Evolutionary conservation across 176 grass and related monocot species (phyloP).

Genomic region (Aegilops speltoides): DNA sequence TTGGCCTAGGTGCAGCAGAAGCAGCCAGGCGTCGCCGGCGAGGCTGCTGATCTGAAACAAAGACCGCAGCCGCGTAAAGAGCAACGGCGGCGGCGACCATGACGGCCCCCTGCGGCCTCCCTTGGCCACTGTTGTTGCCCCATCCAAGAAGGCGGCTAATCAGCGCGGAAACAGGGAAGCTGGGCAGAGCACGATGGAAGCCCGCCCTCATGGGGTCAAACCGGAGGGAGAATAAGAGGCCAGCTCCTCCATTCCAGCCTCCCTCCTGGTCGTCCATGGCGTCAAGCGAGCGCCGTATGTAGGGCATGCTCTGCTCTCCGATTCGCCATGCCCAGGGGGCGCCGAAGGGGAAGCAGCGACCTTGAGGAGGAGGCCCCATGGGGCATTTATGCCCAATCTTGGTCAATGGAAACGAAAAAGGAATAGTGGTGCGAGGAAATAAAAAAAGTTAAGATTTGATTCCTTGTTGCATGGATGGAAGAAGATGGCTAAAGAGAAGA

Average conservation of each 20-base stretch:
- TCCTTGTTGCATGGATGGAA: constrained; percentile 35
- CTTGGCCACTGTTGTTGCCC: background rate
- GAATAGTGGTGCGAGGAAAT: background rate
- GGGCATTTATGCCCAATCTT: constrained; percentile 32
- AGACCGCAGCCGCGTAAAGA: background rate
- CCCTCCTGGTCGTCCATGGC: background rate
- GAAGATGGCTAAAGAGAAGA: background rate
- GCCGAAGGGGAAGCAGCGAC: background rate
- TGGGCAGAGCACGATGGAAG: constrained; percentile 12
- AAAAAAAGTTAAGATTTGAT: constrained; percentile 11
- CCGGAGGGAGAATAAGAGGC: constrained; percentile 26
- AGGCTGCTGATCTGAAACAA: background rate
- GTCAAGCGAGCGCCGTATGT: constrained; percentile 21
- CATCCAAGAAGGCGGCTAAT: constrained; percentile 29
- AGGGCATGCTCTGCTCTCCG: constrained; percentile 7
- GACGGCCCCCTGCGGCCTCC: background rate
- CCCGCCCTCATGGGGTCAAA: constrained; percentile 19
- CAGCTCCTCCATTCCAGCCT: background rate
- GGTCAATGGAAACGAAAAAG: background rate
- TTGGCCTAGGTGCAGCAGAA: background rate
- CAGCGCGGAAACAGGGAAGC: constrained; percentile 35
- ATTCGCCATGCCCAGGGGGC: constrained; percentile 31
- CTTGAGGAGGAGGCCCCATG: constrained; percentile 26
- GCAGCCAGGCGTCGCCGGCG: background rate
- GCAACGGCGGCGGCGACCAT: background rate